Percentiles rank a stretch among this genome's conserved stretches.
These are phyloP conservation scores for Ophiostoma sp. DNA, from an alignment of 2,329 filamentous ascomycete genomes.

Conservation along the genomic window DNA sequence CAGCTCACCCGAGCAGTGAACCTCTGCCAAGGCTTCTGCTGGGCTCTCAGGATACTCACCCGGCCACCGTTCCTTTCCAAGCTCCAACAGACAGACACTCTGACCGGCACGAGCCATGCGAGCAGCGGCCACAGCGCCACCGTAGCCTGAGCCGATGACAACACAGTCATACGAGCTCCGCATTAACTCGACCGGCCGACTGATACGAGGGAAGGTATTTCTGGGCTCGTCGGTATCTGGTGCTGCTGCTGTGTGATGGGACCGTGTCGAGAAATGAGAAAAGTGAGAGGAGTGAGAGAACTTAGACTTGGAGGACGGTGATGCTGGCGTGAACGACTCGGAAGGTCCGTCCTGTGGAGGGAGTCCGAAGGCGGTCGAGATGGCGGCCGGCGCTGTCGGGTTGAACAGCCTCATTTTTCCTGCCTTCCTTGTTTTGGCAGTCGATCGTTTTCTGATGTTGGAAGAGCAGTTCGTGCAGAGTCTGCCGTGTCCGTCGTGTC, in stretches of 20 bases:
- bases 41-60: conserved; percentile 60
- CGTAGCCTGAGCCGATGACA: conserved; percentile 69
- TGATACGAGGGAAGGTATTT: conserved; percentile 52
- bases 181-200: conserved; percentile 58
- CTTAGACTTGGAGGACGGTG: conserved; percentile 27
- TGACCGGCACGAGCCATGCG: conserved; percentile 62
- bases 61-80: conserved; percentile 65
- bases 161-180: conserved; percentile 62
- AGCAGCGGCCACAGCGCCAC: conserved; percentile 64
- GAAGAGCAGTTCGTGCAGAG: not conserved
- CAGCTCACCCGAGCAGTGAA: conserved; percentile 59
- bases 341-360: not conserved
- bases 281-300: conserved; percentile 33
- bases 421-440: not conserved
- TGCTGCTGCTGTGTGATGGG: conserved; percentile 31
- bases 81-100: conserved; percentile 64
- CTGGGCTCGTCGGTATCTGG: conserved; percentile 32
- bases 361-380: not conserved
- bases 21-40: conserved; percentile 49
- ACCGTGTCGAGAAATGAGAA: conserved; percentile 13
- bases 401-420: not conserved
- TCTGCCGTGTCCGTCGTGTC: no score
- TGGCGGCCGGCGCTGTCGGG: not conserved
- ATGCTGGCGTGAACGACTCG: not conserved
- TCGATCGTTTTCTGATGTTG: not conserved